Evolutionary conservation across 306 rosid species (phyloP).

Genomic region (Lathyrus tuberosus): DNA sequence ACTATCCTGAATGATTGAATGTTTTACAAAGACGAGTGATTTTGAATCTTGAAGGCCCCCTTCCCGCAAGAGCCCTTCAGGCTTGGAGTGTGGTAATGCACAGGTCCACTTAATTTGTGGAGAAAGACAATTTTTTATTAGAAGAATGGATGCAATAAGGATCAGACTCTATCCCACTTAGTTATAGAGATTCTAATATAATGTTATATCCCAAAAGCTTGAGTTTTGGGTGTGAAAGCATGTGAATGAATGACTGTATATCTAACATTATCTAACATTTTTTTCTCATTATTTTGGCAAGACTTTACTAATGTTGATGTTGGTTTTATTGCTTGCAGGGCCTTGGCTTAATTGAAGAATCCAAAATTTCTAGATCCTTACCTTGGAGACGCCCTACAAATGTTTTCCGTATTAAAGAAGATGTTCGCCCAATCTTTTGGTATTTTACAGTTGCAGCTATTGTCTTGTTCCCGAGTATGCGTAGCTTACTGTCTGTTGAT

Average conservation of each 20-base stretch:
- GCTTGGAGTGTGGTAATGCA: conserved; percentile 3
- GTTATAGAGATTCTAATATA: conserved; percentile 9
- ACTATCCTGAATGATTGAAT: conserved; percentile 1
- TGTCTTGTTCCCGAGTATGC: conserved; percentile 19
- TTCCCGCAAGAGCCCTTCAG: background rate
- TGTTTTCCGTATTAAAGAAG: conserved; percentile 80
- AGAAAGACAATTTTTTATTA: conserved; percentile 2
- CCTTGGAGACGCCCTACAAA: conserved; percentile 95
- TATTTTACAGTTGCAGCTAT: conserved; percentile 39
- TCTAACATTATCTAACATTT: background rate
- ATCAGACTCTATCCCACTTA: background rate
- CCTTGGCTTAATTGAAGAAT: conserved; percentile 91
- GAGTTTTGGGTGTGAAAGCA: conserved; percentile 18
- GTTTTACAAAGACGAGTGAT: background rate
- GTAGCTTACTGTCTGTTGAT: no score
- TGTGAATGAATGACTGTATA: background rate
- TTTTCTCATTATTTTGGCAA: conserved; percentile 30
- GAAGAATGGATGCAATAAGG: background rate
- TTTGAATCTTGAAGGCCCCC: conserved; percentile 4
- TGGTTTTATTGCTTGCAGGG: conserved; percentile 56
- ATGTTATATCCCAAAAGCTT: background rate
- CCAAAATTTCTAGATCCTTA: conserved; percentile 72
- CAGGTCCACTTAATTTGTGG: background rate
- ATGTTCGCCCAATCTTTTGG: conserved; percentile 96
- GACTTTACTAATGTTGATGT: conserved; percentile 34